phyloP scores from a whole-genome alignment of 2,329 filamentous ascomycete genomes.

The Sporothrix pseudoabietina region DNA sequence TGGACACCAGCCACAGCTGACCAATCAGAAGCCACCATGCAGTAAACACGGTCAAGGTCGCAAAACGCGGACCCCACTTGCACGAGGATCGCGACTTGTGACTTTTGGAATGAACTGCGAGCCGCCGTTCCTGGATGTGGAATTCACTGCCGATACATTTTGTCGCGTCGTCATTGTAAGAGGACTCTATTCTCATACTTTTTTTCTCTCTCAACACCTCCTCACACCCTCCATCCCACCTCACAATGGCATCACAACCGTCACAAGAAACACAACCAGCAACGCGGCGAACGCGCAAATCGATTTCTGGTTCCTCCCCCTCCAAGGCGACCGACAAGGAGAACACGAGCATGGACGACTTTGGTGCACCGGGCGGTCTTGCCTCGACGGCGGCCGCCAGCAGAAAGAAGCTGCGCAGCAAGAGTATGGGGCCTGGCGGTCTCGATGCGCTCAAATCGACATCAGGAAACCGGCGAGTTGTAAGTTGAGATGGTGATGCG shows the following conservation, averaged over 20 bases:
- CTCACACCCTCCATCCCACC: neutral
- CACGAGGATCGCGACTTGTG: slow-evolving; percentile 31
- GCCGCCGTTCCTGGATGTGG: slow-evolving; percentile 5
- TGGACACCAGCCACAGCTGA: neutral
- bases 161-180: slow-evolving; percentile 11
- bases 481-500: slow-evolving; percentile 47
- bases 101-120: slow-evolving; percentile 25
- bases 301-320: slow-evolving; percentile 63
- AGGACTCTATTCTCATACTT: neutral
- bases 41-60: slow-evolving; percentile 32
- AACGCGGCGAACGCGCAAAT: slow-evolving; percentile 66
- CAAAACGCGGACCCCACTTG: slow-evolving; percentile 28
- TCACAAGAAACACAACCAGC: slow-evolving; percentile 54
- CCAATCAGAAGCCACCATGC: slow-evolving; percentile 26
- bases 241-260: slow-evolving; percentile 44
- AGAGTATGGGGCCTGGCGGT: slow-evolving; percentile 92
- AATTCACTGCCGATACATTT: slow-evolving; percentile 21
- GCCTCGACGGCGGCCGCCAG: slow-evolving; percentile 52
- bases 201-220: neutral
- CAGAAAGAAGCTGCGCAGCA: slow-evolving; percentile 79
- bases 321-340: slow-evolving; percentile 68
- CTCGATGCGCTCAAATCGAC: slow-evolving; percentile 77
- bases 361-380: slow-evolving; percentile 44
- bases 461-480: slow-evolving; percentile 77
- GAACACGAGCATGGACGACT: slow-evolving; percentile 68